phyloP scores from a whole-genome alignment of 1,284 basidiomycete species.

The Salmacisia buchloeana region DNA sequence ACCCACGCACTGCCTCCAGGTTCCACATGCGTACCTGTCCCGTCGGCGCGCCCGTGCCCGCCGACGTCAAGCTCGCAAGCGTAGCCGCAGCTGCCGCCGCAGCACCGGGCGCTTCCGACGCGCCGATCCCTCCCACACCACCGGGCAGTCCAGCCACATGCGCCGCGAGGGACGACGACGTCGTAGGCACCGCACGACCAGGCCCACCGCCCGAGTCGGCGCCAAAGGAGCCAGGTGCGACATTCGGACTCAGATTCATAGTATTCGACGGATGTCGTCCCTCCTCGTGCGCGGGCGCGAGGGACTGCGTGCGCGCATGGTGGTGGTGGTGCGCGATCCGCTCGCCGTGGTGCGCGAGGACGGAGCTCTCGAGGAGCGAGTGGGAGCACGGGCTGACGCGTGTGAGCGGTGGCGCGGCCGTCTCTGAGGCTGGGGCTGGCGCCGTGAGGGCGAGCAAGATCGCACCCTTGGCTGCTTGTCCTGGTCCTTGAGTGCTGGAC shows the following conservation, averaged over 20 bases:
- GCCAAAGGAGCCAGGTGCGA: conserved; percentile 29
- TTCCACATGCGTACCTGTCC: conserved; percentile 38
- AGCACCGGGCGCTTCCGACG: conserved; percentile 9
- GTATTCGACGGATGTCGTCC: not conserved
- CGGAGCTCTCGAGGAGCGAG: conserved; percentile 23
- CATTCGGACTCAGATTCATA: conserved; percentile 11
- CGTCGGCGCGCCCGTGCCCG: not conserved
- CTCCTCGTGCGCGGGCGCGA: not conserved
- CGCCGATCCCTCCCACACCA: not conserved
- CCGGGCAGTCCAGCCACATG: not conserved
- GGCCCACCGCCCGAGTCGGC: conserved; percentile 25
- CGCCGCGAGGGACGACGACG: not conserved
- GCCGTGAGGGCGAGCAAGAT: conserved; percentile 33
- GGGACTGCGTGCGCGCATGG: not conserved
- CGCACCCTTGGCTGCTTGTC: not conserved
- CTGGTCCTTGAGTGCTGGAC: not conserved
- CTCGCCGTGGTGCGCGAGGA: conserved; percentile 15
- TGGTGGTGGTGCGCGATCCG: not conserved
- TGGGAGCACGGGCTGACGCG: conserved; percentile 28
- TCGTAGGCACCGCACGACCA: conserved; percentile 27
- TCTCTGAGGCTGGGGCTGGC: conserved; percentile 13
- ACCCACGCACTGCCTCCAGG: conserved; percentile 27
- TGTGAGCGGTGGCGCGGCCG: conserved; percentile 13
- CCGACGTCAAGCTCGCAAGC: not conserved
- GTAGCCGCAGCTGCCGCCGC: not conserved